Base-by-base conservation (phyloP, 2,329 filamentous ascomycete genomes). In the Colletotrichum sansevieriae region DNA sequence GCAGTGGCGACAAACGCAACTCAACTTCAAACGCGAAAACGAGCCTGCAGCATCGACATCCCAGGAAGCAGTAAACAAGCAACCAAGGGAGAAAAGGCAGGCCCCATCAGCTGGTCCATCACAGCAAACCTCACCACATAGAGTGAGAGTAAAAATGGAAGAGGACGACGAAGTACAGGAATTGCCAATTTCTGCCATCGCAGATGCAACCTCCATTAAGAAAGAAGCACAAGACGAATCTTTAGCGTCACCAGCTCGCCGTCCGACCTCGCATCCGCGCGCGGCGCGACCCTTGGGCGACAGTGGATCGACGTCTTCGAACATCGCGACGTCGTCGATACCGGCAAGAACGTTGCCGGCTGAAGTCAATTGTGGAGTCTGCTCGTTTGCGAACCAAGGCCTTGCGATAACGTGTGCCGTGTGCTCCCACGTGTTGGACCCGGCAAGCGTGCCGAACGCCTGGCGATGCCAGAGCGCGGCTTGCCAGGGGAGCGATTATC, bases 341-440 rank as follows among this genome's bases (percentile, higher is more conserved):
- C 46, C 65, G 15, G 46, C 33, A 29, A 61, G 69, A 57, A 22
- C 22, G 18, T 18, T 25, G 43, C 29, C 15, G 10, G 51, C 8
- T 47, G 49, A 51, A 20, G 35, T 47, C 12, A 7, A 58, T 15
- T 92, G 92, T 74, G 80, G 84, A 0, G 82, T 92, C 63, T 97
- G 93, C 78, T 94, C 92, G 0, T 87, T 91, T 58, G 80, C 81
- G 58, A 95, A 94, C 75, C 80, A 84, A 6, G 55, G 75, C 0
- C 74, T 75, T 9, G 81, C 87, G 8, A 78, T 88, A 2, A 91
- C 87, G 4, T 96, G 93, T 76, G 79, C 78, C 8, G 85, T 90
- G 61, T 96, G 93, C 77, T 86, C 89, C 25, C 88, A 95, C 71
- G 92, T 95, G 1, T 79, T 95, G 2, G 83, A 87, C 51, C 79